These are phyloP conservation scores for Mycena pura DNA, from an alignment of 768 basidiomycete species.

Conservation along the genomic window DNA sequence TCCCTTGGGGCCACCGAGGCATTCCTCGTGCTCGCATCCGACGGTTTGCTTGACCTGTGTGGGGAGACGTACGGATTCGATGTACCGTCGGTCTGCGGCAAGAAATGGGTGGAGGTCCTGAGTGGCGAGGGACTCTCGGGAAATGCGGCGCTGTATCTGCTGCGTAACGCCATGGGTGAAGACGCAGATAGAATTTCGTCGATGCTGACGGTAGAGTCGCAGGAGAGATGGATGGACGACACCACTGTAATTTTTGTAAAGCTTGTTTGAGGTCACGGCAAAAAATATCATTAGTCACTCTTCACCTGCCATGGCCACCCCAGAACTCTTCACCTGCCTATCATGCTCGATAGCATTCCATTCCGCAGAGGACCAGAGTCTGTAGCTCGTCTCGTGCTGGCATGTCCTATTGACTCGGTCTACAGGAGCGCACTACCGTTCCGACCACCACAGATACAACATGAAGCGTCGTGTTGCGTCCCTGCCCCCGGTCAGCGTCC, in stretches of 20 bases:
- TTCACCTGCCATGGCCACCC: conserved; percentile 37
- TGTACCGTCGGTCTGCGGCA: conserved; percentile 30
- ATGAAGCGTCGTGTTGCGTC: conserved; percentile 95
- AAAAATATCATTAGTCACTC: not conserved
- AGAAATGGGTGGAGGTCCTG: conserved; percentile 47
- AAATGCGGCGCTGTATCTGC: conserved; percentile 46
- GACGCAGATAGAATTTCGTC: conserved; percentile 50
- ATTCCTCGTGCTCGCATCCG: conserved; percentile 57
- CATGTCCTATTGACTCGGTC: conserved; percentile 5
- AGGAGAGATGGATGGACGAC: conserved; percentile 62
- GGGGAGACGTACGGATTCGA: conserved; percentile 37
- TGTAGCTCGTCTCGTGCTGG: conserved; percentile 33
- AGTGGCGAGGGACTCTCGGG: conserved; percentile 24
- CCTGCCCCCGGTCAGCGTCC: conserved; percentile 81
- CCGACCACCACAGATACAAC: conserved; percentile 97
- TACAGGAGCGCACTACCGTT: conserved; percentile 85
- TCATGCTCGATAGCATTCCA: conserved; percentile 90
- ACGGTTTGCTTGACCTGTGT: conserved; percentile 58
- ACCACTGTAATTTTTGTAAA: conserved; percentile 55
- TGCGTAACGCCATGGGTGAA: conserved; percentile 54
- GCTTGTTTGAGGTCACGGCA: conserved; percentile 18
- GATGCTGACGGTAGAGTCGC: conserved; percentile 56
- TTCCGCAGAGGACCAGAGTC: conserved; percentile 84
- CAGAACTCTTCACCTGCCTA: conserved; percentile 80
- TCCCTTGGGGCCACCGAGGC: conserved; percentile 30